These are phyloP conservation scores for Colletotrichum coccodes DNA, from an alignment of 2,329 filamentous ascomycete species.

Conservation along the genomic window DNA sequence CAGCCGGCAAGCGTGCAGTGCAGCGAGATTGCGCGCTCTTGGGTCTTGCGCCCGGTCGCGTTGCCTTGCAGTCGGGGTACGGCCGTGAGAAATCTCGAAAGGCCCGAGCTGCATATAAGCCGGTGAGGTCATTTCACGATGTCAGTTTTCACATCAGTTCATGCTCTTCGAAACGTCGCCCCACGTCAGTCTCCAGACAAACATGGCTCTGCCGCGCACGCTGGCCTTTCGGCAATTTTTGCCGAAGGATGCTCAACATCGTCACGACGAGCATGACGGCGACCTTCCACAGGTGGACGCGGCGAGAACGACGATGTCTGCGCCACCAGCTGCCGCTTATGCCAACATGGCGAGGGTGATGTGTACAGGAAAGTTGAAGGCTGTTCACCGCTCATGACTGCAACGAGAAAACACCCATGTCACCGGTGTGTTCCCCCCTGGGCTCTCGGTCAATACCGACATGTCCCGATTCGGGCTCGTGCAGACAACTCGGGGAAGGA, in stretches of 20 bases:
- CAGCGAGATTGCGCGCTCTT: constrained; percentile 18
- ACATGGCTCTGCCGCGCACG: neutral
- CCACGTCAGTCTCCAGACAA: neutral
- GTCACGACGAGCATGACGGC: neutral
- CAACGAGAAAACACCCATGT: neutral
- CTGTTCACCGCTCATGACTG: neutral
- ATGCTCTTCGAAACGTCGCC: neutral
- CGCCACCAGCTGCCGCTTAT: neutral
- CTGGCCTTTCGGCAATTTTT: neutral
- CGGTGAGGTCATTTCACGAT: neutral
- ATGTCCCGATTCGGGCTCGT: neutral
- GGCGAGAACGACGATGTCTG: neutral
- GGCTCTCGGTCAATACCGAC: constrained; percentile 11
- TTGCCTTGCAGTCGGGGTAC: neutral
- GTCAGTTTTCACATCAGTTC: constrained; percentile 21
- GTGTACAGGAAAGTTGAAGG: neutral
- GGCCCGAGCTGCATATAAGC: constrained; percentile 20
- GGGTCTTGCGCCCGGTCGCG: neutral
- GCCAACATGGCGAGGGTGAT: neutral
- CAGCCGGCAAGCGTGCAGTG: constrained; percentile 13
- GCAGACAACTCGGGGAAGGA: neutral
- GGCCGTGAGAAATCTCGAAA: neutral
- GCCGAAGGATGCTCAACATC: neutral
- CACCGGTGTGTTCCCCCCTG: constrained; percentile 5
- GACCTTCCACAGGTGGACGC: neutral